These are phyloP conservation scores for Nemania sp. DNA, from an alignment of 2,329 filamentous ascomycete genomes.

Conservation along the genomic window DNA sequence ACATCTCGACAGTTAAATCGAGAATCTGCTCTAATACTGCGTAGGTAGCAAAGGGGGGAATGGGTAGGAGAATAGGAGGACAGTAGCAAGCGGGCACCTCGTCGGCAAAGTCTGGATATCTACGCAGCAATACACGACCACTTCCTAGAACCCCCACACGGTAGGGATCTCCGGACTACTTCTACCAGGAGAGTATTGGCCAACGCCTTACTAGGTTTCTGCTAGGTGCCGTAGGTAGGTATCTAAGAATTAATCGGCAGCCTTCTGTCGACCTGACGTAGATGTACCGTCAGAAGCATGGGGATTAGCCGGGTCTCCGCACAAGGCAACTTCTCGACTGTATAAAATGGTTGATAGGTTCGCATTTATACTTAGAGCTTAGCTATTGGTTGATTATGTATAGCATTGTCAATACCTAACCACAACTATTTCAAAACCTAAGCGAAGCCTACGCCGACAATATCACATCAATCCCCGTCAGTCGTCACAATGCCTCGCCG, in stretches of 20 bases:
- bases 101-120: not conserved
- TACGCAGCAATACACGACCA: not conserved
- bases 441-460: not conserved
- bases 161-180: not conserved
- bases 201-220: not conserved
- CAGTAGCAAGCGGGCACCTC: too few species aligned
- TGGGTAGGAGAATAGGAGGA: too few species aligned
- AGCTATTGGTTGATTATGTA: not conserved
- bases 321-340: not conserved
- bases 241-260: not conserved
- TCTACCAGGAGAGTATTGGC: not conserved
- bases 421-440: not conserved
- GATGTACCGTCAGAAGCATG: conserved; percentile 1
- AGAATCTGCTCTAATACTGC: too few species aligned
- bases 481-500: conserved; percentile 1
- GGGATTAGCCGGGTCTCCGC: not conserved
- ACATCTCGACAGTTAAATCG: too few species aligned
- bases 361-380: not conserved
- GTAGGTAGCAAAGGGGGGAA: too few species aligned
- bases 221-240: too few species aligned
- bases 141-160: not conserved
- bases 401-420: too few species aligned
- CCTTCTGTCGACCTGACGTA: conserved; percentile 15
- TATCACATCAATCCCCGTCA: not conserved
- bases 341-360: not conserved